These are phyloP conservation scores for Alternaria novae-zelandiae DNA, from an alignment of 2,329 filamentous ascomycete species.

Conservation along the genomic window DNA sequence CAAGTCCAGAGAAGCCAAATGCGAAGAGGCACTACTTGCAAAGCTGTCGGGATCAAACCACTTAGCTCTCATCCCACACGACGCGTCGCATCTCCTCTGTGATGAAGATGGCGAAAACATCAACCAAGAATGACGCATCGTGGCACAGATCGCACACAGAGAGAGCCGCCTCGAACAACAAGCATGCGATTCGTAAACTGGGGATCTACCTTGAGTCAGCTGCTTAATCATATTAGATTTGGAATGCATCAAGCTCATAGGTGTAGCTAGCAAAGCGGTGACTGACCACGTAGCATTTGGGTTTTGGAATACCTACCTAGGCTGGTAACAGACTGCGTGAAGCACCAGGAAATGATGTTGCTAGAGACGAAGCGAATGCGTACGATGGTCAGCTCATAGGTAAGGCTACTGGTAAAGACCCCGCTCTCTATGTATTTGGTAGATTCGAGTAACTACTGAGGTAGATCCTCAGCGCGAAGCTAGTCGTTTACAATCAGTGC, in stretches of 20 bases:
- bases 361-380: not conserved
- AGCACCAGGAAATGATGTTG: not conserved
- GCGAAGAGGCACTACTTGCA: not conserved
- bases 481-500: not conserved
- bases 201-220: too few relatives aligned
- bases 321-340: not conserved
- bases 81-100: not conserved
- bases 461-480: not conserved
- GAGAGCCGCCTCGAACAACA: not conserved
- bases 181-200: not conserved
- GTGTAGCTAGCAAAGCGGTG: not conserved
- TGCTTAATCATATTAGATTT: rapidly evolving
- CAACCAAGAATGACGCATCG: not conserved
- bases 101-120: not conserved
- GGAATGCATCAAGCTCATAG: too few relatives aligned
- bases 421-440: rapidly evolving
- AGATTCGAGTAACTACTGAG: not conserved
- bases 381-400: not conserved
- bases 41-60: not conserved
- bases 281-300: not conserved
- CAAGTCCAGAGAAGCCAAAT: not conserved
- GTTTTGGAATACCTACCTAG: not conserved
- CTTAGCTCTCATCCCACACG: not conserved
- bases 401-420: not conserved
- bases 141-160: not conserved